Base-by-base conservation (phyloP, 148 eudicot genomes). In the Amaranthus palmeri region DNA sequence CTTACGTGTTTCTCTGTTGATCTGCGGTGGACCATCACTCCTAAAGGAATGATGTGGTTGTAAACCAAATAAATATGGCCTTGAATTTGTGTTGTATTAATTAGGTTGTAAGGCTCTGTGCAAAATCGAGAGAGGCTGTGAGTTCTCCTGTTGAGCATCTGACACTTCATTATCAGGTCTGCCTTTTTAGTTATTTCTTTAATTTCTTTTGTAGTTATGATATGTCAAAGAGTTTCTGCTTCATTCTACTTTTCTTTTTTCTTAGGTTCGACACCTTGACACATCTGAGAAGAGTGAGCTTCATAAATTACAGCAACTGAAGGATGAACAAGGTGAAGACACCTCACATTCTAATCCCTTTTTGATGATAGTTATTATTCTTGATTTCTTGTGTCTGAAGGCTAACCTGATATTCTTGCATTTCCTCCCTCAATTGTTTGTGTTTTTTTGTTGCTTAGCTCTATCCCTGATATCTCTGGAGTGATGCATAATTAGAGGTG, bases 91-190 rank as follows among this genome's bases (percentile, higher is more conserved):
- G n/a, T 42, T 49, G 52, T 9, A 67, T 15, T 63, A 17, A n/a
- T 12, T 79, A 95, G 99, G 99, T 95, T 71, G 99, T 95, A 72
- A 91, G 99, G 71, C 91, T 95, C n/a, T 90, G 93, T 88, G 99
- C 99, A 13, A 95, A 95, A 71, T 95, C 99, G 46, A 88, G 99
- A 87, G 99, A 95, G 85, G 99, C 99, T 80, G 99, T 95, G 41
- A 95, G 99, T 76, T 95, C 97, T 54, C 99, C 99, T 69, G 97
- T 95, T 80, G 99, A 95, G 85, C 99, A 95, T 82, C 80, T 95
- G 57, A 92, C 99, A 40, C 97, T 96, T 75, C 99, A 96, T 72
- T 92, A 96, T 80, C 99, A 96, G 99, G 99, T 96, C 55, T 74
- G 83, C 57, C 62, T 54, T 57, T 42, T 54, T 64, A 3, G 46